Evolutionary conservation across 352 stramenopile species (phyloP), one percentile per base, ranked within the genome.

Genomic region (Phytophthora fragariaefolia): DNA sequence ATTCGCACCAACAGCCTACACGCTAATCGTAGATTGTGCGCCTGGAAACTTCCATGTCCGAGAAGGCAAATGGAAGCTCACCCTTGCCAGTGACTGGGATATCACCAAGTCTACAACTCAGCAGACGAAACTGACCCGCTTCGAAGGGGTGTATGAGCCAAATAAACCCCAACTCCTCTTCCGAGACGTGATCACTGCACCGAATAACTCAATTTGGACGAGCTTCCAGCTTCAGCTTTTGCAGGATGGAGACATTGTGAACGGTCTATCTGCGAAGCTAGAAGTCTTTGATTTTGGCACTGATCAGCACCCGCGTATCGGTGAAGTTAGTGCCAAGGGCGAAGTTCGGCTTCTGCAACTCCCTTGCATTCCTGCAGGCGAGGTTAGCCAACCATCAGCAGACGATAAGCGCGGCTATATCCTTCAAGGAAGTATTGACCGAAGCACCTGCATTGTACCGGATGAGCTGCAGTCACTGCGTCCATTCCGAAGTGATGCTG

Each of bases 141-240:
- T 91, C 40, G 72, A 65, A 28, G 84, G 78, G 1, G 27, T 45
- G 0, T 95, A 91, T 52, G 78, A 76, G 26, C 77, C 86, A 18
- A 95, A 95, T 69, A 88, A 89, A 17, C 69, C 80, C 0, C 62
- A 92, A 28, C 28, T 89, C 4, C 82, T 77, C 27, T 87, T 95
- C 20, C 84, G 86, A 43, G 86, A 95, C 54, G 71, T 91, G 4
- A 15, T 91, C 24, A 61, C 71, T 1, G 61, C 74, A 28, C 78
- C 84, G 17, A 83, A 73, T 43, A 73, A 71, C 18, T 77, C 76
- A 18, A 52, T 82, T 27, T 79, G 69, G 48, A 80, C 80, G 0
- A 88, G 62, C 24, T 80, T 87, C 23, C 72, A 85, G 38, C 64
- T 90, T 0, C 51, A 89, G 40, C 59, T 91, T 17, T 32, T 85